These are phyloP conservation scores for Paramyrothecium roridum DNA, from an alignment of 2,329 filamentous ascomycete genomes.

Conservation along the genomic window DNA sequence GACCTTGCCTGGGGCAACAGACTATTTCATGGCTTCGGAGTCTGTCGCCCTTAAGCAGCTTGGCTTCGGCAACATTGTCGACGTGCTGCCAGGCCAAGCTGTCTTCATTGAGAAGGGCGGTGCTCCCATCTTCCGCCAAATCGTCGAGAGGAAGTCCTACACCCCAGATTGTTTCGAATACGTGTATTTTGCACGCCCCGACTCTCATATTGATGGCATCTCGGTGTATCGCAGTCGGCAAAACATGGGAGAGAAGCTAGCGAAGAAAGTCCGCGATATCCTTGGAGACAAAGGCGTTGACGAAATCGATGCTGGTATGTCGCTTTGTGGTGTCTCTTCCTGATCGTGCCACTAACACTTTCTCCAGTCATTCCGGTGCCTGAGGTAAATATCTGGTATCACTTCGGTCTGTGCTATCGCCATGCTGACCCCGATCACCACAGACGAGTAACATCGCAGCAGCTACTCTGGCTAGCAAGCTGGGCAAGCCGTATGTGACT, in stretches of 20 bases:
- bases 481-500: constrained; percentile 75
- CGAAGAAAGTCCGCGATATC: constrained; percentile 63
- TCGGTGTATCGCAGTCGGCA: constrained; percentile 75
- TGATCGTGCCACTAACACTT: neutral
- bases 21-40: constrained; percentile 92
- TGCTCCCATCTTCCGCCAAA: constrained; percentile 70
- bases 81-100: constrained; percentile 80
- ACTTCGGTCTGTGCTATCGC: neutral
- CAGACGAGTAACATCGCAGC: constrained; percentile 36
- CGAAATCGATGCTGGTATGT: constrained; percentile 62
- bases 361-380: constrained; percentile 66
- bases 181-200: constrained; percentile 64
- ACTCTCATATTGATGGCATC: constrained; percentile 78
- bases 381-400: constrained; percentile 7
- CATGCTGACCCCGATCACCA: neutral
- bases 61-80: constrained; percentile 71
- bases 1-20: constrained; percentile 59
- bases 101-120: constrained; percentile 81
- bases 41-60: constrained; percentile 80
- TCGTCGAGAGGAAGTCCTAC: constrained; percentile 66
- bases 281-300: constrained; percentile 65
- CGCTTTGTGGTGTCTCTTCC: neutral
- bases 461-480: constrained; percentile 67
- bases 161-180: constrained; percentile 79
- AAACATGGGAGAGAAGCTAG: constrained; percentile 77